Base-by-base conservation (phyloP, 257 asterid species). In the Cordia subcordata region DNA sequence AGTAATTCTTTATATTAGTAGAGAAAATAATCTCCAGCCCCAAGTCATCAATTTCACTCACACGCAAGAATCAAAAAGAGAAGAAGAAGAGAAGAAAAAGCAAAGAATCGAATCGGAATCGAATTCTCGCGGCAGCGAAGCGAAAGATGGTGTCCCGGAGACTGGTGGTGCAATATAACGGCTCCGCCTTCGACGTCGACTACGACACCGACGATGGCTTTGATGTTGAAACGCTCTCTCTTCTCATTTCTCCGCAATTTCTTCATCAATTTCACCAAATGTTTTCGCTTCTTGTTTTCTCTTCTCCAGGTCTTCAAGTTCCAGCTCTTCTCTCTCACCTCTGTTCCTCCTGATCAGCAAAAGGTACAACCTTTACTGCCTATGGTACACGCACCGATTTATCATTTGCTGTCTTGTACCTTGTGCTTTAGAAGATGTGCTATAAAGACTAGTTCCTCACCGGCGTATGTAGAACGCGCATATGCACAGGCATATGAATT, bases 241-340 rank as follows among this genome's bases (percentile, higher is more conserved):
- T 42, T 13, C 50, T 17, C 14, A 33, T 16, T 32, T 49, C 18
- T 53, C 63, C 45, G 58, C 23, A 12, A 40, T 19, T 42, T 50
- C 72, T n/a, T 13, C 59, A 8, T 17, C 33, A 37, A 17, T 27
- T 58, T 63, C 57, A 61, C 72, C 68, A 33, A 57, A 57, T 46
- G 21, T 69, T 65, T 11, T 32, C 64, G 23, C 13, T 11, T 70
- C 46, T 61, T 40, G 40, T 60, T 58, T 35, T 32, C 13, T 51
- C 62, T 57, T 68, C 33, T 33, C 37, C 87, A 87, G 96, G 95
- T 88, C 45, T 78, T 91, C 73, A 72, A 91, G 54, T 84, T 82
- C 79, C 96, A 91, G 88, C 84, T 91, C 21, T 91, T 85, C 82
- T 91, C 96, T 49, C 84, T 91, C 62, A 88, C 98, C 45, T 85